Percentiles rank a stretch among this genome's conserved stretches.
Evolutionary conservation across 305 asterid genomes (phyloP).

Genomic region (Solanum chacoense): DNA sequence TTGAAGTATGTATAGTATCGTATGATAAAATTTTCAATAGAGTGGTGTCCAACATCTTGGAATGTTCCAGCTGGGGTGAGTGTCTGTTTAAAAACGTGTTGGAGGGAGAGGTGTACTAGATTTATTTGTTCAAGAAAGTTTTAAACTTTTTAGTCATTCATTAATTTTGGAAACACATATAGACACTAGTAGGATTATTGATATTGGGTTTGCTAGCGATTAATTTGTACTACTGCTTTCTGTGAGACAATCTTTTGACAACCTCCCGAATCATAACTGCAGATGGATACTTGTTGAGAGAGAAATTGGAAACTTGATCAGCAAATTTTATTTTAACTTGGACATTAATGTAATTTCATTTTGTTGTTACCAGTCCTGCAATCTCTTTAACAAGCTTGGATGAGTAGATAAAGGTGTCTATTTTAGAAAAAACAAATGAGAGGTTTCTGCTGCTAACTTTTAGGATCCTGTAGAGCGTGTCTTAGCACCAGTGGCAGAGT

Average conservation of each 20-base stretch:
- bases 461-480: not conserved
- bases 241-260: not conserved
- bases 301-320: not conserved
- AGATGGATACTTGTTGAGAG: not conserved
- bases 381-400: not conserved
- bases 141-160: not conserved
- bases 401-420: not conserved
- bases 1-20: not conserved
- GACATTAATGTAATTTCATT: not conserved
- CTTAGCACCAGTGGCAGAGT: not conserved
- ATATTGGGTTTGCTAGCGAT: not conserved
- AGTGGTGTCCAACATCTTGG: not conserved
- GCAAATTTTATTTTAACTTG: not conserved
- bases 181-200: not conserved
- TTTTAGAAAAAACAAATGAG: not conserved
- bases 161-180: not conserved
- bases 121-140: not conserved
- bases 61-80: not conserved
- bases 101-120: not conserved
- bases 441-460: not conserved
- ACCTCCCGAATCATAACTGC: not conserved
- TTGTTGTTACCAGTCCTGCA: not conserved
- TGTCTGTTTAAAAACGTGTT: not conserved
- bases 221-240: not conserved
- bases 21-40: not conserved